Evolutionary conservation across 352 stramenopile genomes (phyloP).

Genomic region (Pythium plurisporium): DNA sequence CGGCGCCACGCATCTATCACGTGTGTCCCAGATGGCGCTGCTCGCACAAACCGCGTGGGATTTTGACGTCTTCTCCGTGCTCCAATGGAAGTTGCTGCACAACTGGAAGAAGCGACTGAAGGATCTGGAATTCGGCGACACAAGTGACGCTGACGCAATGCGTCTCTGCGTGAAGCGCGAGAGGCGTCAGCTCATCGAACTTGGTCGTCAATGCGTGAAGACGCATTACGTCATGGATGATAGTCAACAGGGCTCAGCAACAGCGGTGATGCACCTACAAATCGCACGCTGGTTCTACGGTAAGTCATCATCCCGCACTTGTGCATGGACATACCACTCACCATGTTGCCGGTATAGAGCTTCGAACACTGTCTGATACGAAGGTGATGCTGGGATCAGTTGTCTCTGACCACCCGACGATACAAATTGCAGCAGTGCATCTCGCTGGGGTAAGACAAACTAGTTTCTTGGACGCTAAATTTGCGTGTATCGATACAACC

Average conservation of each 20-base stretch:
- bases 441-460: constrained; percentile 36
- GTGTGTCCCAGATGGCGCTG: constrained; percentile 41
- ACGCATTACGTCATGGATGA: constrained; percentile 62
- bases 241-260: neutral
- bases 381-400: neutral
- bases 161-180: neutral
- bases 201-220: constrained; percentile 34
- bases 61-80: constrained; percentile 63
- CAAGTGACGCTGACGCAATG: no score
- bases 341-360: neutral
- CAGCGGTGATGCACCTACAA: constrained; percentile 31
- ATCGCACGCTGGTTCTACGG: constrained; percentile 72
- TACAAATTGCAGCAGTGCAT: constrained; percentile 25
- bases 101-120: constrained; percentile 19
- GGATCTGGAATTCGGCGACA: neutral
- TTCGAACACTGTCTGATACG: neutral
- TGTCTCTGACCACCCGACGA: neutral
- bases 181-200: constrained; percentile 23
- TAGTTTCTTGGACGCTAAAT: no score
- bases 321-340: neutral
- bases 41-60: constrained; percentile 64
- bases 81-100: constrained; percentile 57
- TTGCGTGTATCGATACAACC: no score
- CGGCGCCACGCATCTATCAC: constrained; percentile 38
- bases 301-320: constrained; percentile 22